Evolutionary conservation across 495 filamentous ascomycete species (phyloP).

Genomic region (Aspergillus cristatus): DNA sequence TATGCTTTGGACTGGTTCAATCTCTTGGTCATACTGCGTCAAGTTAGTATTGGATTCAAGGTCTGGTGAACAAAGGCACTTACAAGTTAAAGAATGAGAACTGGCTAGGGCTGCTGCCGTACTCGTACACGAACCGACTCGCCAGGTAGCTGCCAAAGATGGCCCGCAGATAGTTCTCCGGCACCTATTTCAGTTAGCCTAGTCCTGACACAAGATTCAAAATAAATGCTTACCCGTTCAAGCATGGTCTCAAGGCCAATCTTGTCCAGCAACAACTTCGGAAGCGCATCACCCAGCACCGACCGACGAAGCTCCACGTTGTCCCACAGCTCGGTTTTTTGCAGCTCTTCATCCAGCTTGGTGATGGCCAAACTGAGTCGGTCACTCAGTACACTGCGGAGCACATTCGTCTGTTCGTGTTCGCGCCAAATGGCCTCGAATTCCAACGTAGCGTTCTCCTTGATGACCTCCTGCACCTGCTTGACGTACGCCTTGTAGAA

Average conservation of each 20-base stretch:
- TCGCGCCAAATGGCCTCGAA: slow-evolving; percentile 98
- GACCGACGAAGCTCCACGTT: slow-evolving; percentile 66
- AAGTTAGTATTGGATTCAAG: slow-evolving; percentile 10
- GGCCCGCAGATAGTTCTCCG: slow-evolving; percentile 82
- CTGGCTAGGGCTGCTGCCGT: slow-evolving; percentile 84
- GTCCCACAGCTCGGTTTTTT: slow-evolving; percentile 85
- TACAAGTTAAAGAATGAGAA: slow-evolving; percentile 99
- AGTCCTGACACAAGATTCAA: slow-evolving; percentile 1
- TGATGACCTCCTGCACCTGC: slow-evolving; percentile 80
- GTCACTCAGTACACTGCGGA: slow-evolving; percentile 79
- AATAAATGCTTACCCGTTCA: slow-evolving; percentile 46
- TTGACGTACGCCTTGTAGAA: slow-evolving; percentile 94
- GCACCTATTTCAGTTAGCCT: slow-evolving; percentile 50
- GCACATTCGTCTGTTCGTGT: slow-evolving; percentile 67
- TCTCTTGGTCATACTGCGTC: slow-evolving; percentile 46
- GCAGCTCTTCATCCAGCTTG: slow-evolving; percentile 87
- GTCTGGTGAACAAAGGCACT: slow-evolving; percentile 36
- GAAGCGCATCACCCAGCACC: slow-evolving; percentile 79
- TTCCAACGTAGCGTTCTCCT: slow-evolving; percentile 81
- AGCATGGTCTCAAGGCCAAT: slow-evolving; percentile 85
- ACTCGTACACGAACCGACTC: slow-evolving; percentile 90
- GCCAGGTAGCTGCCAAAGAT: slow-evolving; percentile 96
- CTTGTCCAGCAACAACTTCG: slow-evolving; percentile 73
- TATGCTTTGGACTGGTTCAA: slow-evolving; percentile 27
- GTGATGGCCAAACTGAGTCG: slow-evolving; percentile 86